Conservation (phyloP, 495 filamentous ascomycete genomes). For the Aspergillus bertholletiae region DNA sequence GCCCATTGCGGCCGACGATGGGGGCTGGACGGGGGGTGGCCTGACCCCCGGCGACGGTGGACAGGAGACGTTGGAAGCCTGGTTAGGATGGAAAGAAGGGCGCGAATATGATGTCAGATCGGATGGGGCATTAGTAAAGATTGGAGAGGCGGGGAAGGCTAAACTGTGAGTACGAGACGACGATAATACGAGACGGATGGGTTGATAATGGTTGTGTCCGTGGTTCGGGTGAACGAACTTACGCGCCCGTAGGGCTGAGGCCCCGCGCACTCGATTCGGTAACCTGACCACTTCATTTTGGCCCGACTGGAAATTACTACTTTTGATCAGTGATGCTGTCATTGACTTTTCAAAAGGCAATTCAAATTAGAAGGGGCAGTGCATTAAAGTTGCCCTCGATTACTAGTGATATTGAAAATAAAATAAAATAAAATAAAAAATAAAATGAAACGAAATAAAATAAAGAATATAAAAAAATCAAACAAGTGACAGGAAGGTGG, state of each 20-base stretch:
- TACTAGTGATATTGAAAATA: too few relatives aligned
- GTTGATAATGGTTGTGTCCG: background rate
- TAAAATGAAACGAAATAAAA: too few relatives aligned
- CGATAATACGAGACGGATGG: background rate
- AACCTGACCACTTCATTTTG: background rate
- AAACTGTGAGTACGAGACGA: conserved; percentile 11
- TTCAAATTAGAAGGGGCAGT: too few relatives aligned
- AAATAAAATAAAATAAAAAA: too few relatives aligned
- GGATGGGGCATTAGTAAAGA: conserved; percentile 47
- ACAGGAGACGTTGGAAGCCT: conserved; percentile 62
- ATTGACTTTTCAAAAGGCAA: background rate
- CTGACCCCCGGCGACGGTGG: conserved; percentile 69
- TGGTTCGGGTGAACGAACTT: background rate
- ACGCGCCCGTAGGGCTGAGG: background rate
- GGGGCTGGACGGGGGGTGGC: conserved; percentile 58
- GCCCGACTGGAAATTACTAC: too few relatives aligned
- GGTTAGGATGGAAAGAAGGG: conserved; percentile 76
- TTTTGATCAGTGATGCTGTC: background rate
- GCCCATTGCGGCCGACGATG: conserved; percentile 53
- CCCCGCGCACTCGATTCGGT: background rate
- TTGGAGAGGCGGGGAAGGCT: conserved; percentile 7
- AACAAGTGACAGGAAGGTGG: background rate
- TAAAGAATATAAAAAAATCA: background rate
- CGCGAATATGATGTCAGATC: conserved; percentile 61
- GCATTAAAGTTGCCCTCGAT: too few relatives aligned